A percentile compares a stretch with the other conserved stretches of the same genome.
phyloP scores from a whole-genome alignment of 148 eudicot species.

The Chenopodium suecicum region DNA sequence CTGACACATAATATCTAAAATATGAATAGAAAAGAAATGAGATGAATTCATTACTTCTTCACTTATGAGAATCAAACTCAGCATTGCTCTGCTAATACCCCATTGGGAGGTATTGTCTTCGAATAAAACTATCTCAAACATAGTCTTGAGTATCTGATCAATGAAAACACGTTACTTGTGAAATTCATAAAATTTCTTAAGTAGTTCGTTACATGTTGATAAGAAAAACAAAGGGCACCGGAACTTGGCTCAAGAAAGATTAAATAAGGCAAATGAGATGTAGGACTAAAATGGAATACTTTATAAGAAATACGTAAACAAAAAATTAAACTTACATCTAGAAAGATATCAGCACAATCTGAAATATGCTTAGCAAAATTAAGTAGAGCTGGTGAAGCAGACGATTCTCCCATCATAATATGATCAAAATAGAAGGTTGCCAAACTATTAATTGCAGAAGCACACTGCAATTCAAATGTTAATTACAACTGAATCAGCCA shows the following conservation, averaged over 20 bases:
- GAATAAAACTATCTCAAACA: constrained; percentile 79
- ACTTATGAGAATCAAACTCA: constrained; percentile 81
- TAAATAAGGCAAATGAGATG: too few relatives aligned
- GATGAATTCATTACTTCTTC: constrained; percentile 56
- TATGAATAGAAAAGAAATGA: neutral
- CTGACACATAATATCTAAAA: neutral
- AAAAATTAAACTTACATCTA: constrained; percentile 54
- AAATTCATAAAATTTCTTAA: too few relatives aligned
- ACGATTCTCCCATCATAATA: constrained; percentile 67
- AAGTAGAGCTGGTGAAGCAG: constrained; percentile 63
- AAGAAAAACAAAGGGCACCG: neutral
- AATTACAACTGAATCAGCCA: neutral
- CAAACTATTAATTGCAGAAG: constrained; percentile 74
- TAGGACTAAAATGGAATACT: neutral
- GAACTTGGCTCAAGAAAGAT: neutral
- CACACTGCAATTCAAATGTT: constrained; percentile 52
- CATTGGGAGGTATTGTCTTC: constrained; percentile 66
- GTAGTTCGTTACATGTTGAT: neutral
- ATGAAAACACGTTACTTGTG: constrained; percentile 3
- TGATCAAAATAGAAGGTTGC: constrained; percentile 80
- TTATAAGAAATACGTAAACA: neutral
- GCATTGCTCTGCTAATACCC: constrained; percentile 81
- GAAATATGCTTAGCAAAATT: constrained; percentile 67
- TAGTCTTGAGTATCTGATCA: constrained; percentile 67
- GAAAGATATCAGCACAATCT: constrained; percentile 57